Conservation (phyloP, 2,329 filamentous ascomycete species). For the Pochonia chlamydosporia region DNA sequence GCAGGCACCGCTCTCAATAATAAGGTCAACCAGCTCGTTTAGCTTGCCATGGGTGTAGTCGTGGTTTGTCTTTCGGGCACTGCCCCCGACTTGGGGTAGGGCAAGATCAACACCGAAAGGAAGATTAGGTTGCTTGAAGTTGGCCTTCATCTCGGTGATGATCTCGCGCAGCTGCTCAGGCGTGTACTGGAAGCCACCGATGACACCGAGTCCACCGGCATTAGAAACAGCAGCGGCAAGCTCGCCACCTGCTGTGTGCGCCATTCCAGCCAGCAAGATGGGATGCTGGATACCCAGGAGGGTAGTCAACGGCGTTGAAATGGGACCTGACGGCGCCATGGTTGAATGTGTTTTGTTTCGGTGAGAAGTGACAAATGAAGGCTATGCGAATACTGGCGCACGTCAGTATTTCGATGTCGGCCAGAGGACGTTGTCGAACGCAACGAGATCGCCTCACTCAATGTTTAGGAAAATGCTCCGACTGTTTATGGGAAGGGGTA, state of each 20-base stretch:
- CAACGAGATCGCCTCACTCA: neutral
- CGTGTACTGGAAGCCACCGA: constrained; percentile 66
- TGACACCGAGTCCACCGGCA: constrained; percentile 76
- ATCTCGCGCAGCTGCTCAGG: constrained; percentile 71
- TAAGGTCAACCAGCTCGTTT: constrained; percentile 81
- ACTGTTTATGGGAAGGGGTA: neutral
- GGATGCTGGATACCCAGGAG: constrained; percentile 83
- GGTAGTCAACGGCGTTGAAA: constrained; percentile 70
- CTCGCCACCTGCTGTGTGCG: constrained; percentile 69
- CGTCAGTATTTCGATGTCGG: neutral
- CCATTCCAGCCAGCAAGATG: constrained; percentile 91
- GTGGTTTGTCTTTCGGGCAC: constrained; percentile 84
- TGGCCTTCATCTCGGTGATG: constrained; percentile 77
- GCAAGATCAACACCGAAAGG: constrained; percentile 91
- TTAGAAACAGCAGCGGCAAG: constrained; percentile 86
- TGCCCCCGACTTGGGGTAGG: constrained; percentile 79
- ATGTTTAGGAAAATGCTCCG: neutral
- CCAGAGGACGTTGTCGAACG: too few species aligned
- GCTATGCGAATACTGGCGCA: neutral
- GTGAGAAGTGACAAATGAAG: neutral
- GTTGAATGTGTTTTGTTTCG: constrained; percentile 3
- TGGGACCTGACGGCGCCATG: constrained; percentile 44
- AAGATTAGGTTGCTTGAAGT: constrained; percentile 59
- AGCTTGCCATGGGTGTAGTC: constrained; percentile 90
- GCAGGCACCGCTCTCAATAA: constrained; percentile 74